Evolutionary conservation across 352 stramenopile species (phyloP).

Genomic region (Phytophthora capsici): DNA sequence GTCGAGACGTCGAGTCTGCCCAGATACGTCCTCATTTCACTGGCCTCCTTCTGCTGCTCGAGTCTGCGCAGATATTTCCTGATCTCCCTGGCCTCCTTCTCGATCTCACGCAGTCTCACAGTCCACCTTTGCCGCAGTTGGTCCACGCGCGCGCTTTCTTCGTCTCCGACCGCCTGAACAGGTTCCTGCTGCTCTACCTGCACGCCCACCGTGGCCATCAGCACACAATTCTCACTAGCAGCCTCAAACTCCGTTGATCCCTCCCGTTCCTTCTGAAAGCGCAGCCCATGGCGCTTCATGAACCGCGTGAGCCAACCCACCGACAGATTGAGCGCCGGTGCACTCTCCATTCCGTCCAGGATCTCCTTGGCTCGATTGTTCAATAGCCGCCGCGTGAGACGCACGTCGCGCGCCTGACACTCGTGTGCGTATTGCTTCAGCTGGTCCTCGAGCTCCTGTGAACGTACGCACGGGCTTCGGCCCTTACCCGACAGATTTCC

Average conservation of each 20-base stretch:
- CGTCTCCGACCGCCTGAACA: not conserved
- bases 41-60: constrained; percentile 1
- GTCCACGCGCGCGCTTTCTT: constrained; percentile 13
- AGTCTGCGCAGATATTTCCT: constrained; percentile 30
- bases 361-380: constrained; percentile 19
- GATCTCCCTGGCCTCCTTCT: constrained; percentile 30
- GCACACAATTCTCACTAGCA: not conserved
- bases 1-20: no score
- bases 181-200: not conserved
- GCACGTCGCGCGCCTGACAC: not conserved
- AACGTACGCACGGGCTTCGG: constrained; percentile 20
- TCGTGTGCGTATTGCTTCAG: constrained; percentile 20
- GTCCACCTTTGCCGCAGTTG: constrained; percentile 21
- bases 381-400: constrained; percentile 22
- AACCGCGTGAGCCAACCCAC: constrained; percentile 36
- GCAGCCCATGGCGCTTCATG: constrained; percentile 29
- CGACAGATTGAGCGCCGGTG: constrained; percentile 23
- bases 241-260: not conserved
- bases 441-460: constrained; percentile 20
- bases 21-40: no score
- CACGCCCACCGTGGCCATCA: not conserved
- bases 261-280: constrained; percentile 28
- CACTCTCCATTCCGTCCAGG: constrained; percentile 23
- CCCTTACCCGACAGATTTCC: constrained; percentile 12
- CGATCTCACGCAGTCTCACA: constrained; percentile 29